phyloP scores from a whole-genome alignment of 352 stramenopile species.

The Nothophytophthora sp. region DNA sequence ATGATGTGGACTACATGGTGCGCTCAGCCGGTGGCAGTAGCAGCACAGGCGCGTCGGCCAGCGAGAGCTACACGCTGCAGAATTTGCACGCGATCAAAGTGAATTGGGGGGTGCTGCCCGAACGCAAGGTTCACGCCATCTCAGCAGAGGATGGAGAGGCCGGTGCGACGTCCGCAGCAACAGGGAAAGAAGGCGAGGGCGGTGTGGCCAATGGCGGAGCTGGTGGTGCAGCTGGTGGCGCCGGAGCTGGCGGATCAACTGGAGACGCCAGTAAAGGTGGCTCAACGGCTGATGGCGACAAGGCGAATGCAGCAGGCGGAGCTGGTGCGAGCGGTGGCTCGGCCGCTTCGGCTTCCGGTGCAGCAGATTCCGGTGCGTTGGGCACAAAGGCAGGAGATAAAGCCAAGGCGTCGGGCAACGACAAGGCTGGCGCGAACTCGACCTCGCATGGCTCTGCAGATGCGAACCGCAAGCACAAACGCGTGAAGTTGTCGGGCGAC shows the following conservation, averaged over 20 bases:
- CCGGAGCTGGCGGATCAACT: conserved; percentile 6
- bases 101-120: conserved; percentile 69
- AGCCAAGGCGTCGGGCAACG: conserved; percentile 13
- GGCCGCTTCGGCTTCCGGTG: conserved; percentile 3
- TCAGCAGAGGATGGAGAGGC: conserved; percentile 28
- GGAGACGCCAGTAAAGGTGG: conserved; percentile 1
- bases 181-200: conserved; percentile 16
- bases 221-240: conserved; percentile 13
- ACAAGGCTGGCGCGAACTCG: conserved; percentile 2
- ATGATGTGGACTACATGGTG: conserved; percentile 80
- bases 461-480: conserved; percentile 63
- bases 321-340: conserved; percentile 10
- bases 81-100: conserved; percentile 70
- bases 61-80: conserved; percentile 47
- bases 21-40: conserved; percentile 39
- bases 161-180: conserved; percentile 9
- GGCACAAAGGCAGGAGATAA: conserved; percentile 44
- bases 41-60: conserved; percentile 19
- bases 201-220: conserved; percentile 26
- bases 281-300: conserved; percentile 35
- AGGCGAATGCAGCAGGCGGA: conserved; percentile 33
- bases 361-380: neutral
- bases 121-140: conserved; percentile 48
- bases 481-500: conserved; percentile 43
- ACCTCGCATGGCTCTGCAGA: too few relatives aligned